Evolutionary conservation across 352 stramenopile species (phyloP).

Genomic region (Phytophthora uliginosa): DNA sequence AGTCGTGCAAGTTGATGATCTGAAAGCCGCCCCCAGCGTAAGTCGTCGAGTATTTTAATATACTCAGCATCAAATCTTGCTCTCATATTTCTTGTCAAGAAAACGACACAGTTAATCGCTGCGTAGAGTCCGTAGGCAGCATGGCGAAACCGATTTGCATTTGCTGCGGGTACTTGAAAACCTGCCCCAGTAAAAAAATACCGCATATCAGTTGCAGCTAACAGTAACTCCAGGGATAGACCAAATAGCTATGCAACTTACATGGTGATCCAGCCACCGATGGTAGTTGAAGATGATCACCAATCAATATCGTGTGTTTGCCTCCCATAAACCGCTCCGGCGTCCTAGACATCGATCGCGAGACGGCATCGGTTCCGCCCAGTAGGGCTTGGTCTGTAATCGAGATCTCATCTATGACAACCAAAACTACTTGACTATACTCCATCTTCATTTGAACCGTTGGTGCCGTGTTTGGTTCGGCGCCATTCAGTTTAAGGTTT

Average conservation of each 20-base stretch:
- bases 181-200: conserved; percentile 5
- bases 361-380: conserved; percentile 12
- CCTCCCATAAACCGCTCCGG: conserved; percentile 27
- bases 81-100: conserved; percentile 17
- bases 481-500: conserved; percentile 10
- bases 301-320: conserved; percentile 23
- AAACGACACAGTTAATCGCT: conserved; percentile 21
- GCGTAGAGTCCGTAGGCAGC: conserved; percentile 28
- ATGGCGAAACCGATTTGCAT: background rate
- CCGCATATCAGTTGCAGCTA: too few species aligned
- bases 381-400: conserved; percentile 37
- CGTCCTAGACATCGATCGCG: conserved; percentile 1
- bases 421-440: conserved; percentile 21
- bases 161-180: background rate
- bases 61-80: conserved; percentile 6
- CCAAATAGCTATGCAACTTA: conserved; percentile 7
- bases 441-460: conserved; percentile 19
- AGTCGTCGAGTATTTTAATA: conserved; percentile 2
- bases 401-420: conserved; percentile 37
- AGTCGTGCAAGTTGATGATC: background rate
- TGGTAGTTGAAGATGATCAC: conserved; percentile 34
- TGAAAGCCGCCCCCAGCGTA: conserved; percentile 1
- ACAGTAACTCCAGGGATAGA: too few species aligned
- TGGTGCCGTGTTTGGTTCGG: conserved; percentile 7
- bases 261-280: conserved; percentile 10